Base-by-base conservation (phyloP, 139 green algal species). In the Closterium sp. region DNA sequence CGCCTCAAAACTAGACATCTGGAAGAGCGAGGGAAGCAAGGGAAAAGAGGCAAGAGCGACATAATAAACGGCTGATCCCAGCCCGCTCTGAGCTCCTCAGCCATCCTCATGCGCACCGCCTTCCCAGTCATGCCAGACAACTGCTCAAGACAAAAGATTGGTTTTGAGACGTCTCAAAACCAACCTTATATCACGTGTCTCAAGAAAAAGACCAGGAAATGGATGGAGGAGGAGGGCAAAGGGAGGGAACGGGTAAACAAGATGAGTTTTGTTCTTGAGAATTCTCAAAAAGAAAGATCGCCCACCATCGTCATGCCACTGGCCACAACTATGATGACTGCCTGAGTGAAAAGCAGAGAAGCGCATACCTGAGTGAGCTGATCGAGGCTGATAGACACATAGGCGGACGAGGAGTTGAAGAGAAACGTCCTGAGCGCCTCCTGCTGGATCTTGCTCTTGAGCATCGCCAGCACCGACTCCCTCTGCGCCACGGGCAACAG, bases 51-150 rank as follows among this genome's bases (percentile, higher is more conserved):
- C n/a, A n/a, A n/a, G n/a, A n/a, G n/a, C n/a, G n/a, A n/a, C 31
- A 99, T 96, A 55, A 99, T 97, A 76, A 96, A 98, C 30, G 97
- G 97, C 94, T 98, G 97, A 95, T 99, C 98, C 96, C 97, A 98
- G 87, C 91, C 96, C 38, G 96, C 98, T 0, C 95, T 94, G 90
- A 99, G 96, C 91, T 97, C 95, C 88, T 98, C 97, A 6, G 95
- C 94, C 64, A 98, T 97, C 93, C 99, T 98, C 96, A 99, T 97
- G 87, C 96, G 96, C 66, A 97, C 97, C 90, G 96, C 92, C 93
- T 97, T 96, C 84, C 97, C 95, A 12, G 94, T 89, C 93, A 99
- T 33, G 33, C 90, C 89, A 66, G 91, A 94, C 84, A 94, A 91
- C 89, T 91, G 43, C 86, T 55, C 36, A 55, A 55, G 36, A 55